A percentile compares a stretch with the other conserved stretches of the same genome.
Conservation (phyloP, 495 filamentous ascomycete species). For the Neurospora terricola region DNA sequence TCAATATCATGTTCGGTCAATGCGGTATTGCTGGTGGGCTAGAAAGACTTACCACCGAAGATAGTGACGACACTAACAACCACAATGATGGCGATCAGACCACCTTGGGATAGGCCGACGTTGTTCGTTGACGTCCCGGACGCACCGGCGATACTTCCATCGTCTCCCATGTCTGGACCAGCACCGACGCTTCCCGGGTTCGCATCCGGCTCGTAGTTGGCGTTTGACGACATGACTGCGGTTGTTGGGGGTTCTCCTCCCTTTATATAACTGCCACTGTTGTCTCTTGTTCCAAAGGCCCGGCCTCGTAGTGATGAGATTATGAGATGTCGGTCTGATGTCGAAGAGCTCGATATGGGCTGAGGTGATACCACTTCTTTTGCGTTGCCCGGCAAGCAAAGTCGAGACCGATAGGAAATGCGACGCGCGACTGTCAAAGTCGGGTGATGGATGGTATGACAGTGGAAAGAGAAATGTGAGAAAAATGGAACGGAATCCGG, state of each 20-base stretch:
- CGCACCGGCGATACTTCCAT: slow-evolving; percentile 43
- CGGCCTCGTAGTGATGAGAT: not conserved
- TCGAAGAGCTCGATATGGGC: not conserved
- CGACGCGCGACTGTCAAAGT: not conserved
- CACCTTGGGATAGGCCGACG: slow-evolving; percentile 46
- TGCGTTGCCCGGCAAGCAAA: not conserved
- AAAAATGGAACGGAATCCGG: not conserved
- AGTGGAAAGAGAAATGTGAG: not conserved
- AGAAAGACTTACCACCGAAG: slow-evolving; percentile 40
- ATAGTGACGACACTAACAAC: slow-evolving; percentile 48
- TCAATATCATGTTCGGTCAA: not conserved
- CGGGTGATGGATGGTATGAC: not conserved
- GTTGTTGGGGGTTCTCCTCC: not conserved
- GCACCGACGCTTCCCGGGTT: slow-evolving; percentile 1
- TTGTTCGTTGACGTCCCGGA: slow-evolving; percentile 39
- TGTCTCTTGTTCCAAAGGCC: not conserved
- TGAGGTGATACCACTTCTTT: not conserved
- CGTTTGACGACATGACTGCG: not conserved
- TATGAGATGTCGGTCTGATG: not conserved
- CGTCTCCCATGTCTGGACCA: slow-evolving; percentile 13
- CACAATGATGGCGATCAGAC: slow-evolving; percentile 51
- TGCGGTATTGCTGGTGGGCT: not conserved
- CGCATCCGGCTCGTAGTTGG: slow-evolving; percentile 9
- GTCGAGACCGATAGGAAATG: not conserved
- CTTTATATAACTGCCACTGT: not conserved